Base-by-base conservation (phyloP, 2,329 filamentous ascomycete genomes). In the Trichoderma sp. region DNA sequence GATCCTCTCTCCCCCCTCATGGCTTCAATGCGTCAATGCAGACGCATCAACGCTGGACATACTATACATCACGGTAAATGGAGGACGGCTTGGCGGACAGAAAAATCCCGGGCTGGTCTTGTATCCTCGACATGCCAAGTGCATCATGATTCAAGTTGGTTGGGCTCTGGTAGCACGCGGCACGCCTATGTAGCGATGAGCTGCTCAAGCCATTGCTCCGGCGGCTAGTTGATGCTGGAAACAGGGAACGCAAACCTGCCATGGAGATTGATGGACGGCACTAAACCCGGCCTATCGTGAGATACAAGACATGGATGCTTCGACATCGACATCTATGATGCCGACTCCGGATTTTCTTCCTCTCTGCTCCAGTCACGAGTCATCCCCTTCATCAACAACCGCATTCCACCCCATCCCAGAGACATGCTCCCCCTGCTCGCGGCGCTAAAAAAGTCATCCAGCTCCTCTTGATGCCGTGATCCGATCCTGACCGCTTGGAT, bases 111-210 rank as follows among this genome's bases (percentile, higher is more conserved):
- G n/a, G 14, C 48, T 61, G 24, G 47, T 19, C 39, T 52, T 52
- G 24, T 21, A 30, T 17, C 30, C 43, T 44, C 15, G 30, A 26
- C 24, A 12, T 26, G 54, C 21, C 50, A 63, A 62, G 43, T 54
- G 43, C 43, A 54, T 54, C 59, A 5, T 62, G 41, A 43, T 62
- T 28, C 28, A 54, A 24, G 44, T 34, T 39, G 50, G 39, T 24
- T 55, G 59, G 28, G 30, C 52, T 47, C 59, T 63, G 48, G 43
- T 50, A 50, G 59, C 59, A 55, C 59, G 59, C 59, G 59, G 55
- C 59, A 19, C 44, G 50, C 30, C 48, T 47, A 52, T 28, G 58
- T 47, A 52, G 43, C 26, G 44, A 17, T 14, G 12, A 51, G 34
- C 45, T 50, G 15, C 57, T 41, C 48, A 28, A 28, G 34, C 3